These are phyloP conservation scores for Colletotrichum sansevieriae DNA, from an alignment of 2,329 filamentous ascomycete species.

Conservation along the genomic window DNA sequence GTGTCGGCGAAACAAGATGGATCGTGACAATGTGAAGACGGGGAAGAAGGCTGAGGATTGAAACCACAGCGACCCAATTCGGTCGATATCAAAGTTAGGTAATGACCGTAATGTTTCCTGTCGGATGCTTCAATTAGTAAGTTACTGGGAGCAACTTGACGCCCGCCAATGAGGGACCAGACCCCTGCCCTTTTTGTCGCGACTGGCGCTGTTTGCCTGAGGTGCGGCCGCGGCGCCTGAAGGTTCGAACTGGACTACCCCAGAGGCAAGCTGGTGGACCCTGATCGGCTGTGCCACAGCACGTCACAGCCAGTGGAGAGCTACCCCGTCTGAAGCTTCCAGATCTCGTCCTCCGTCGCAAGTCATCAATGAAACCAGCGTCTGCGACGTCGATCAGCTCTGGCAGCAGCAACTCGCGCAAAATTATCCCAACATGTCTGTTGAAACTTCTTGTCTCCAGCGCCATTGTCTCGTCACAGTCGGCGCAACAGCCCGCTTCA, in stretches of 20 bases:
- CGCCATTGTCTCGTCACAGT: constrained; percentile 85
- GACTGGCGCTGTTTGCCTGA: too few species aligned
- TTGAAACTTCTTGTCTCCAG: constrained; percentile 29
- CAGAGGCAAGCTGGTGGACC: background rate
- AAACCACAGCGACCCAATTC: background rate
- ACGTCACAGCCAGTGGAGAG: constrained; percentile 15
- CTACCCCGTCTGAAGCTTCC: background rate
- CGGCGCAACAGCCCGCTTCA: constrained; percentile 90
- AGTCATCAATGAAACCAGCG: background rate
- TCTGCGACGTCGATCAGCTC: background rate
- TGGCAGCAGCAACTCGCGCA: background rate
- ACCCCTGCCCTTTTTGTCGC: background rate
- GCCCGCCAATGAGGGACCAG: too few species aligned
- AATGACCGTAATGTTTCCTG: too few species aligned
- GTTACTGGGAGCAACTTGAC: too few species aligned
- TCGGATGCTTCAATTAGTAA: too few species aligned
- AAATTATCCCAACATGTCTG: background rate
- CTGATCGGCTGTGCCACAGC: constrained; percentile 13
- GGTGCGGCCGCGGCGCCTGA: constrained; percentile 4
- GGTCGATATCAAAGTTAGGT: too few species aligned
- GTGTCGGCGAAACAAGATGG: constrained; percentile 1
- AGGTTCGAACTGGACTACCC: too few species aligned
- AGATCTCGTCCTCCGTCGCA: background rate
- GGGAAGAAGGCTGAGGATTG: background rate
- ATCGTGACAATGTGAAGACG: background rate